Percentiles rank a stretch among this genome's conserved stretches.
Conservation (phyloP, 2,329 filamentous ascomycete genomes). For the Grosmannia clavigera region DNA sequence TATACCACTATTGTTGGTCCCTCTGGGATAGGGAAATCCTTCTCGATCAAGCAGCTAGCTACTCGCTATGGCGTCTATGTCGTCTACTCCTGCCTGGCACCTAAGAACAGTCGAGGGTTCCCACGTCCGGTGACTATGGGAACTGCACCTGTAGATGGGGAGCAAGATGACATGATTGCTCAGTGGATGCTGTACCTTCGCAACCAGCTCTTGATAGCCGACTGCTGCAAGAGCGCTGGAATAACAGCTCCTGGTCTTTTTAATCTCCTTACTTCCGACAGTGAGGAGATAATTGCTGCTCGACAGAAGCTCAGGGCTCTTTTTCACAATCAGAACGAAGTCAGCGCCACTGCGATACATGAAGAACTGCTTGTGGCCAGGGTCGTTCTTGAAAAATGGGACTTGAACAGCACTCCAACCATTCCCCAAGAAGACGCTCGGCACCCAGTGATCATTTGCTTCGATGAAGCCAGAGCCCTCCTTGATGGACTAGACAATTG, state of each 20-base stretch:
- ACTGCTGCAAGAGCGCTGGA: background rate
- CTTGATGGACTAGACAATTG: background rate
- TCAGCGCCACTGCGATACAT: background rate
- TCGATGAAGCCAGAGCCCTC: background rate
- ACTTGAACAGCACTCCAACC: background rate
- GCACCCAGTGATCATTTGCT: background rate
- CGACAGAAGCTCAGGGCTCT: background rate
- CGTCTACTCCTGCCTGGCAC: background rate
- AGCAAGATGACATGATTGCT: background rate
- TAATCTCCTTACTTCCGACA: background rate
- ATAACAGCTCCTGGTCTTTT: background rate
- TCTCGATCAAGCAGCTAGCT: background rate
- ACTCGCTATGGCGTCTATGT: constrained; percentile 1
- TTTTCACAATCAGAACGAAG: background rate
- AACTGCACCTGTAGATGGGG: background rate
- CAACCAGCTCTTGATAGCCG: background rate
- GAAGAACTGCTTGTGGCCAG: background rate
- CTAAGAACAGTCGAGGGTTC: background rate
- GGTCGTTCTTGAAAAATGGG: background rate
- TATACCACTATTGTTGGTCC: constrained; percentile 3
- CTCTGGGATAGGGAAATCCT: constrained; percentile 2
- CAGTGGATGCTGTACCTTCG: background rate
- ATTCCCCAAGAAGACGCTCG: no score
- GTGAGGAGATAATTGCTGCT: background rate
- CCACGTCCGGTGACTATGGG: background rate